Percentiles rank a stretch among this genome's conserved stretches.
These are phyloP conservation scores for Trichomonas tenax DNA, from an alignment of 208 protist genomes.

Conservation along the genomic window DNA sequence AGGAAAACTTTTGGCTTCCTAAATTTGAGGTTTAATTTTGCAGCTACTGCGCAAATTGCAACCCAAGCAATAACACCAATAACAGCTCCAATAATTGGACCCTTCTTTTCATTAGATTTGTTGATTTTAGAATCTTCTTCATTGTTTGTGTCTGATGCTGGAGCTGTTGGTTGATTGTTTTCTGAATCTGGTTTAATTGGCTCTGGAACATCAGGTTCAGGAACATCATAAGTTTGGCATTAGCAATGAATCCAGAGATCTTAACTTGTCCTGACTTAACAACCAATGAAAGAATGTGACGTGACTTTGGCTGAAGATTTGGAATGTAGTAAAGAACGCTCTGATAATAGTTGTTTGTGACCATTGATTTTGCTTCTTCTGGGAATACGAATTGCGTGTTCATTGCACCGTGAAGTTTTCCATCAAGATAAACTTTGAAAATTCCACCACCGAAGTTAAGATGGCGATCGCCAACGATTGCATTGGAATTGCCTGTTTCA, in stretches of 20 bases:
- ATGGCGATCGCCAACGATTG: neutral
- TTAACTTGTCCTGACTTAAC: neutral
- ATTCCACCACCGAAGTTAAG: neutral
- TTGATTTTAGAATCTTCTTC: too few species aligned
- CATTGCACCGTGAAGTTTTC: neutral
- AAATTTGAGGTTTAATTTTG: too few species aligned
- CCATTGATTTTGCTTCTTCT: neutral
- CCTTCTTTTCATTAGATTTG: too few species aligned
- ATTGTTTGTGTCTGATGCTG: too few species aligned
- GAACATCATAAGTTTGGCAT: neutral
- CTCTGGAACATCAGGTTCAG: too few species aligned
- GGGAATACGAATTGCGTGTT: neutral
- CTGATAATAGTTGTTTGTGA: neutral
- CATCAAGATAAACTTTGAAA: neutral
- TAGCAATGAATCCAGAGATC: neutral
- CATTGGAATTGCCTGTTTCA: neutral
- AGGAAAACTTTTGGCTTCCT: too few species aligned
- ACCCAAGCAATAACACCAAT: too few species aligned
- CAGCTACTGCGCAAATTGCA: too few species aligned
- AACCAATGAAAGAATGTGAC: neutral
- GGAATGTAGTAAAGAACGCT: neutral
- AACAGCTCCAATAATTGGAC: too few species aligned
- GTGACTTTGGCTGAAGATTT: neutral
- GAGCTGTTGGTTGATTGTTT: too few species aligned
- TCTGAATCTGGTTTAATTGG: too few species aligned